Base-by-base conservation (phyloP, 106 monocot species). In the Dendrobium officinale region DNA sequence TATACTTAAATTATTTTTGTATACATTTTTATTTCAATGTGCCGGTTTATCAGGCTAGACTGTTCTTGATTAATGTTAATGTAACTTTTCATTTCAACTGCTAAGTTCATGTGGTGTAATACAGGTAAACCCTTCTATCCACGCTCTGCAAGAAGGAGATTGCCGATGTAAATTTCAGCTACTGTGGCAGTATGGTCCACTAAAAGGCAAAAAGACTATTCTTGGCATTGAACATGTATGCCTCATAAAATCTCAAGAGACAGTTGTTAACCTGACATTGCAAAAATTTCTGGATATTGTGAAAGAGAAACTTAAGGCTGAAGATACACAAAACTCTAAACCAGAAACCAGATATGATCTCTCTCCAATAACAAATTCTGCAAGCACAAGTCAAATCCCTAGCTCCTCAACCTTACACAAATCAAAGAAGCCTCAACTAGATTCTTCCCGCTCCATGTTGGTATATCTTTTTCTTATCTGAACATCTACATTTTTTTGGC, bases 101-200 rank as follows among this genome's bases (percentile, higher is more conserved):
- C 33, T 37, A 70, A 13, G 70, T 70, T 70, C 70, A 29, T 16
- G 24, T 66, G 24, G 29, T 70, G 70, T 70, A 44, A 20, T 74
- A 29, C 79, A 79, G 79, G 79, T 79, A 67, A 67, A 79, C 24
- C 59, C 79, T 43, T 67, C 37, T 15, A 47, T 26, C 20, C 79
- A 79, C 68, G 19, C 79, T 17, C 27, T 79, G 42, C 13, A 67
- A 26, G 68, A 79, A 47, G 79, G 79, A 48, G 17, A 67, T 19
- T 86, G 86, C 77, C 29, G 55, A 13, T 86, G 86, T 73, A 72
- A 55, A 26, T 86, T 86, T 73, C 73, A 13, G 18, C 59, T 86
- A 29, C 16, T 73, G 16, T 86, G 86, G 86, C 67, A 86, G 58
- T 80, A 86, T 80, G 86, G 86, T 31, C 83, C 83, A 6, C 41